These are phyloP conservation scores for Hibiscus mutabilis DNA, from an alignment of 345 rosid genomes.

Conservation along the genomic window DNA sequence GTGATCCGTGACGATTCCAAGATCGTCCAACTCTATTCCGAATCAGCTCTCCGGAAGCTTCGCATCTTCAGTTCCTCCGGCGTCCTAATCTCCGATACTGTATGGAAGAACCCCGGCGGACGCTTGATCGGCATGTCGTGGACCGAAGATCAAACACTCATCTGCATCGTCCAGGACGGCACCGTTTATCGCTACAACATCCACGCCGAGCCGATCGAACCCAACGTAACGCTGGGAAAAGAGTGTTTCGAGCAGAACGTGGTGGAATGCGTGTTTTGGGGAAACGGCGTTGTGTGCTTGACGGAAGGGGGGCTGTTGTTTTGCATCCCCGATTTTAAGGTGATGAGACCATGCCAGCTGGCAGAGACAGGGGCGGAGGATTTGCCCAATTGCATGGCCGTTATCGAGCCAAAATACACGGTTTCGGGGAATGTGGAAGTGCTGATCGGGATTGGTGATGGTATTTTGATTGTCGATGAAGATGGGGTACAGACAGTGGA, in stretches of 20 bases:
- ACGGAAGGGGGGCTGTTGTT: conserved; percentile 65
- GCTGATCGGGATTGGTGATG: conserved; percentile 51
- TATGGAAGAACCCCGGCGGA: conserved; percentile 94
- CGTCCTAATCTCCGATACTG: conserved; percentile 60
- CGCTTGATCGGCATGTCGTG: conserved; percentile 89
- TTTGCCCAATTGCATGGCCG: conserved; percentile 58
- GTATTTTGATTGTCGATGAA: conserved; percentile 65
- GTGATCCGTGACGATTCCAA: conserved; percentile 95
- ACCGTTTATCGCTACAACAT: conserved; percentile 76
- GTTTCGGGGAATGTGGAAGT: conserved; percentile 85
- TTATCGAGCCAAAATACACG: conserved; percentile 85
- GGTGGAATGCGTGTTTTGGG: conserved; percentile 87
- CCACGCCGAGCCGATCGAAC: conserved; percentile 69
- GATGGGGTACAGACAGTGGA: conserved; percentile 66
- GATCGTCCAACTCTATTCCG: conserved; percentile 94
- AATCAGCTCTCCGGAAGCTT: conserved; percentile 92
- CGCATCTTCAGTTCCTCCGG: conserved; percentile 96
- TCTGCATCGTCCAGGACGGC: conserved; percentile 87
- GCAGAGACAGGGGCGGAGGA: conserved; percentile 57
- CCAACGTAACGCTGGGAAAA: conserved; percentile 61
- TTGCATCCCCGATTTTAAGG: conserved; percentile 69
- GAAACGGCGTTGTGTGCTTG: conserved; percentile 79
- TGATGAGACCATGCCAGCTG: conserved; percentile 46
- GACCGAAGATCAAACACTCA: conserved; percentile 82
- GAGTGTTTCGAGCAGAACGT: conserved; percentile 93